Evolutionary conservation across 1,139 yeast genomes (phyloP).

Genomic region (Zygoascus hellenicus): DNA sequence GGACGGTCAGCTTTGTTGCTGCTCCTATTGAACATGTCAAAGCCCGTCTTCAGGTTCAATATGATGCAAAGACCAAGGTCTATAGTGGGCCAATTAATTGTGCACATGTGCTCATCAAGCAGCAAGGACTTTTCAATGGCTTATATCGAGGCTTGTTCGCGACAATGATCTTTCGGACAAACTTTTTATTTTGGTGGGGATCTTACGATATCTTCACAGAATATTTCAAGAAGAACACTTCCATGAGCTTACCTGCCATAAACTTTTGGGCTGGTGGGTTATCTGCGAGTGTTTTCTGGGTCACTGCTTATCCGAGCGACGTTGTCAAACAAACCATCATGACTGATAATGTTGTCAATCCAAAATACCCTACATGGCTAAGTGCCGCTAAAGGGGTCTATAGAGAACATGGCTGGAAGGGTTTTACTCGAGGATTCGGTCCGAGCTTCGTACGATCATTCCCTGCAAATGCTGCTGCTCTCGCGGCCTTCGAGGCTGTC

Average conservation of each 20-base stretch:
- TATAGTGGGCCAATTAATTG: constrained; percentile 82
- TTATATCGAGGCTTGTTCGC: constrained; percentile 77
- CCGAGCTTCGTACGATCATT: constrained; percentile 61
- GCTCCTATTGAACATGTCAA: constrained; percentile 90
- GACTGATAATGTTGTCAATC: constrained; percentile 70
- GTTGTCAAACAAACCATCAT: constrained; percentile 83
- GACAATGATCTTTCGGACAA: constrained; percentile 81
- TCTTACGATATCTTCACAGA: constrained; percentile 74
- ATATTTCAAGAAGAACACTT: constrained; percentile 59
- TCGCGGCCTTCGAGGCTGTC: constrained; percentile 83
- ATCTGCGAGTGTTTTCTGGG: constrained; percentile 80
- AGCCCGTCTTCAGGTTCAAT: constrained; percentile 84
- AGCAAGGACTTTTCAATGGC: constrained; percentile 68
- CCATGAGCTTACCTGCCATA: constrained; percentile 57
- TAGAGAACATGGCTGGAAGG: constrained; percentile 51
- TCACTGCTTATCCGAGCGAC: constrained; percentile 84
- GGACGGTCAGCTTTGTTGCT: constrained; percentile 89
- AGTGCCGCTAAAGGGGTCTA: constrained; percentile 69
- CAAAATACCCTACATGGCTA: constrained; percentile 65
- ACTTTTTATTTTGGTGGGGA: constrained; percentile 93
- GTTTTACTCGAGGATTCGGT: constrained; percentile 72
- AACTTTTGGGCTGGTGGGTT: constrained; percentile 92
- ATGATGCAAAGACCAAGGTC: constrained; percentile 63
- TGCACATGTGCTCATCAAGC: constrained; percentile 40
- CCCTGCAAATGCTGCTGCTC: constrained; percentile 83